Base-by-base conservation (phyloP, 345 rosid genomes). In the Stellera chamaejasme region DNA sequence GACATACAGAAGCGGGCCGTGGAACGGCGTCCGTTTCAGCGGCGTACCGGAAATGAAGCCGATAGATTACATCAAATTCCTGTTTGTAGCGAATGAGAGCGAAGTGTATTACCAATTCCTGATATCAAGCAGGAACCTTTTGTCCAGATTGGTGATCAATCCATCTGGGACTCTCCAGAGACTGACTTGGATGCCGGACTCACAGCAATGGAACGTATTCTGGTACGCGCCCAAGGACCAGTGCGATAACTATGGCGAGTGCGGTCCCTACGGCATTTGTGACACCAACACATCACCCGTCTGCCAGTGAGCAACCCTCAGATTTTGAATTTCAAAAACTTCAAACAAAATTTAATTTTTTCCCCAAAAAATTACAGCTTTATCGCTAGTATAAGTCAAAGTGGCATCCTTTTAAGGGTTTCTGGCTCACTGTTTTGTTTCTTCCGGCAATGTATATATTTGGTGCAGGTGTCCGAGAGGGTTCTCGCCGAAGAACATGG, bases 191-290 rank as follows among this genome's bases (percentile, higher is more conserved):
- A 70, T 85, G 15, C 76, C 75, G 6, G 46, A 66, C 43, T 48
- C 10, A 0, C 63, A 74, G n/a, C 25, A 13, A 2, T 91, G 96
- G 96, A 73, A 65, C 54, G 11, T 26, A 12, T 81, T 83, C 43
- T 85, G 90, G 96, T 77, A 60, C 14, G 81, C 88, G 13, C 97
- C 82, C 0, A 83, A 79, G 46, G 96, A 85, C 58, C 94, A 85
- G 62, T 90, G 97, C 43, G 97, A 90, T 58, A 0, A 54, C 0
- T 85, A 73, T 58, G 26, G 45, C 0, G 77, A 64, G 52, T 90
- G 97, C 46, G 97, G 97, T n/a, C 62, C 71, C 0, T 81, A 65
- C 45, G 83, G 96, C 11, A 54, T 84, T 0, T 90, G 97, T 3
- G 87, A 90, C 48, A 54, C 81, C 5, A 81, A 90, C 58, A 76